Percentiles rank a stretch among this genome's conserved stretches.
These are phyloP conservation scores for Tillandsia leiboldiana DNA, from an alignment of 176 grass and related monocot species.

Conservation along the genomic window DNA sequence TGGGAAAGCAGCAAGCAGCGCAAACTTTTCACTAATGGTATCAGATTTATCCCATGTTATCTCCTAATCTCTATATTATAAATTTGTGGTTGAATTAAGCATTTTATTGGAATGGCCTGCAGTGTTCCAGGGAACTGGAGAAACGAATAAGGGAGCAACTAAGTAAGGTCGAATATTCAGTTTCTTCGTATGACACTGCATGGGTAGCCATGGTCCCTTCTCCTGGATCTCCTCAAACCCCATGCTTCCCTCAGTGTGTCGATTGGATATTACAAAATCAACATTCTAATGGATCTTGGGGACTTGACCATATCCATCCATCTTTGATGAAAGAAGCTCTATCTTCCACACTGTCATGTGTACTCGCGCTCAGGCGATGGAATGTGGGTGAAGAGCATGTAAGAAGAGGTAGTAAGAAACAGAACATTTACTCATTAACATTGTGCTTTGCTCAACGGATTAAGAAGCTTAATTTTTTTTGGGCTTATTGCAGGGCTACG, in stretches of 20 bases:
- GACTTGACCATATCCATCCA: conserved; percentile 2
- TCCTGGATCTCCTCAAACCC: conserved; percentile 18
- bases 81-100: conserved; percentile 1
- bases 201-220: conserved; percentile 83
- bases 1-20: background rate
- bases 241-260: conserved; percentile 53
- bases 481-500: conserved; percentile 27
- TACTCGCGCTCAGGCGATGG: conserved; percentile 66
- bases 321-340: conserved; percentile 34
- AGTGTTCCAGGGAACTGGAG: conserved; percentile 26
- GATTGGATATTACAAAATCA: conserved; percentile 68
- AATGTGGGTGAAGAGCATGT: conserved; percentile 51
- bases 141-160: conserved; percentile 52
- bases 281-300: conserved; percentile 60
- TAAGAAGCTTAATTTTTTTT: background rate
- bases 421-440: background rate
- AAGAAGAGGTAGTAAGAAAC: conserved; percentile 34
- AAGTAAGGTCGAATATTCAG: conserved; percentile 2
- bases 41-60: background rate
- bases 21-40: conserved; percentile 10
- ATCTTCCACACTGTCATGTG: conserved; percentile 55
- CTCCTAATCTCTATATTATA: background rate
- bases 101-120: conserved; percentile 7
- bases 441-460: background rate
- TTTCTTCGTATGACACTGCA: conserved; percentile 63